Percentiles rank a stretch among this genome's conserved stretches.
Evolutionary conservation across 2,329 filamentous ascomycete genomes (phyloP).

Genomic region (Curvularia eragrostidis): DNA sequence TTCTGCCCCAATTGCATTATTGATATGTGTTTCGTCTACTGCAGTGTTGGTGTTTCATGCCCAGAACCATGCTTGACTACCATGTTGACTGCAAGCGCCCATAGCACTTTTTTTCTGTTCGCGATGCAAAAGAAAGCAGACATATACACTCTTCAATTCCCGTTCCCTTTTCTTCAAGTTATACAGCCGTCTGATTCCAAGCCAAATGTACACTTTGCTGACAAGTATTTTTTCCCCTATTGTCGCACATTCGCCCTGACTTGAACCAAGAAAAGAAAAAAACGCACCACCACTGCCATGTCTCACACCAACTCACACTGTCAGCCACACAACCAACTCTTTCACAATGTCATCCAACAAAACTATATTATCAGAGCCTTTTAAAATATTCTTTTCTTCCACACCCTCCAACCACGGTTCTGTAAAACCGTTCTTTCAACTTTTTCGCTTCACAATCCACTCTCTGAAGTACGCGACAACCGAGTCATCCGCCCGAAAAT

Average conservation of each 20-base stretch:
- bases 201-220: neutral
- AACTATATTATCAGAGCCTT: too few species aligned
- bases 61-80: neutral
- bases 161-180: neutral
- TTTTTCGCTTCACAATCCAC: too few species aligned
- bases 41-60: neutral
- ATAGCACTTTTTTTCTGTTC: neutral
- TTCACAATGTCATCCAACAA: neutral
- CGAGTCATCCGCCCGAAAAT: too few species aligned
- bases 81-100: neutral
- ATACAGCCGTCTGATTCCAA: neutral
- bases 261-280: neutral
- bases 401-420: neutral
- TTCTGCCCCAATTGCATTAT: neutral
- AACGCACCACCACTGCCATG: neutral
- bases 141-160: neutral
- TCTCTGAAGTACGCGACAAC: too few species aligned
- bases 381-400: neutral
- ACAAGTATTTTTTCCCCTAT: neutral
- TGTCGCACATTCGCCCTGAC: neutral
- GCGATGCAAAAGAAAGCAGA: neutral
- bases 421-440: neutral
- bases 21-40: neutral
- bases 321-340: neutral
- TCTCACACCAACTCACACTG: neutral